Conservation (phyloP, 768 basidiomycete genomes). For the Crucibulum laeve region DNA sequence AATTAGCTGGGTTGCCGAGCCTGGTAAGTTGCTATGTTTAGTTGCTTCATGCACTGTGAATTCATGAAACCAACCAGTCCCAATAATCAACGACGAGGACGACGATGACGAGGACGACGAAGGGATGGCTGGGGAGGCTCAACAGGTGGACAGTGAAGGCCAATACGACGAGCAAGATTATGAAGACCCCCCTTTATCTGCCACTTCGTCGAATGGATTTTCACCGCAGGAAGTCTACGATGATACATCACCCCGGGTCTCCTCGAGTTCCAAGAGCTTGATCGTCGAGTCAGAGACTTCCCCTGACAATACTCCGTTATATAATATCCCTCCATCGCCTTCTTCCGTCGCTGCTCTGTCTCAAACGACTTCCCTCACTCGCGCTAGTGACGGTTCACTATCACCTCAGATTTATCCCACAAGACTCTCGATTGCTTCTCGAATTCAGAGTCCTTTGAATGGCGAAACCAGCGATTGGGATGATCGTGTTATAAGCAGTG, state of each 20-base stretch:
- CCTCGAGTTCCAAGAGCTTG: conserved; percentile 57
- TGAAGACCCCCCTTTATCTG: conserved; percentile 49
- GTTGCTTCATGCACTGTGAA: conserved; percentile 2
- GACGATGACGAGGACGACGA: conserved; percentile 51
- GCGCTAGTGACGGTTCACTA: conserved; percentile 40
- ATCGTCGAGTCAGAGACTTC: conserved; percentile 62
- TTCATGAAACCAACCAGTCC: conserved; percentile 51
- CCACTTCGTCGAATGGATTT: conserved; percentile 44
- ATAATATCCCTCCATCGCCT: conserved; percentile 43
- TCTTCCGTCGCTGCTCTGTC: conserved; percentile 43
- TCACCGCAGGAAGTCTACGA: conserved; percentile 41
- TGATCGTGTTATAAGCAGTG: conserved; percentile 34
- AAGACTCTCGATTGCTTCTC: conserved; percentile 59
- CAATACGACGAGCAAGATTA: conserved; percentile 20
- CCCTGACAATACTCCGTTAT: conserved; percentile 42
- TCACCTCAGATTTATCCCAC: conserved; percentile 57
- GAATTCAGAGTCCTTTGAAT: conserved; percentile 46
- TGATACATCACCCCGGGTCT: conserved; percentile 51
- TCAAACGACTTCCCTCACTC: conserved; percentile 32
- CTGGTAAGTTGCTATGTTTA: conserved; percentile 35
- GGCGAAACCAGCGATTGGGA: conserved; percentile 51
- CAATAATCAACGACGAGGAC: conserved; percentile 58
- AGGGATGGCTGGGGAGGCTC: conserved; percentile 36
- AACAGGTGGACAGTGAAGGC: conserved; percentile 39
- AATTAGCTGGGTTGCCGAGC: conserved; percentile 76